Evolutionary conservation across 1,284 basidiomycete genomes (phyloP), one percentile per base, ranked within the genome.

Genomic region (Cryptococcus depauperatus): DNA sequence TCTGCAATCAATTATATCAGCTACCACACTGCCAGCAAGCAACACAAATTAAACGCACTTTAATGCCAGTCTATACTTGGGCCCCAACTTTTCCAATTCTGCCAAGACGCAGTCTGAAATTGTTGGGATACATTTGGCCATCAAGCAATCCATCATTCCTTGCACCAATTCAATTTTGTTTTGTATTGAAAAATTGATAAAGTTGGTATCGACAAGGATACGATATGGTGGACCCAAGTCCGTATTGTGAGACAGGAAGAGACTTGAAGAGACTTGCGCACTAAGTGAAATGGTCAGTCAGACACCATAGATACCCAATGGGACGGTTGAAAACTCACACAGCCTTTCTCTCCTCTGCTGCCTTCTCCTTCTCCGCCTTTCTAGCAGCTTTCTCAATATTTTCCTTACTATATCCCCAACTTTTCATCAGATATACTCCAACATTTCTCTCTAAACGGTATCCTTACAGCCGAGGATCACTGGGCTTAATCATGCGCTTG

Each of bases 101-200:
- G 91, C 92, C 74, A 98, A 84, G 7, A 98, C 95, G 62, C 95
- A 99, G 67, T 96, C 92, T 16, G 95, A 96, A 23, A 99, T 88
- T 59, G 92, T 97, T 0, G 95, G 95, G 58, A 97, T 97, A 93
- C 92, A 93, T 75, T 98, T 97, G n/a, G 95, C 95, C 71, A 89
- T 97, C 11, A 99, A 75, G 61, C 92, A 96, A 68, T 98, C 95
- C 92, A 98, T 97, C 95, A 99, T 97, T 13, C 89, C 91, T 62
- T 86, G 83, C 18, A 97, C 78, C 37, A 98, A 78, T 70, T 99
- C 95, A 57, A 99, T 77, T 71, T 97, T 96, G 74, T 98, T 98
- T 74, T 98, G 93, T 40, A 99, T 77, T 55, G 85, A 89, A 69
- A 98, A 93, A 68, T 98, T 98, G 77, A 99, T 97, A 64, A 99